Evolutionary conservation across 2,329 filamentous ascomycete genomes (phyloP).

Genomic region (Sporothrix protearum): DNA sequence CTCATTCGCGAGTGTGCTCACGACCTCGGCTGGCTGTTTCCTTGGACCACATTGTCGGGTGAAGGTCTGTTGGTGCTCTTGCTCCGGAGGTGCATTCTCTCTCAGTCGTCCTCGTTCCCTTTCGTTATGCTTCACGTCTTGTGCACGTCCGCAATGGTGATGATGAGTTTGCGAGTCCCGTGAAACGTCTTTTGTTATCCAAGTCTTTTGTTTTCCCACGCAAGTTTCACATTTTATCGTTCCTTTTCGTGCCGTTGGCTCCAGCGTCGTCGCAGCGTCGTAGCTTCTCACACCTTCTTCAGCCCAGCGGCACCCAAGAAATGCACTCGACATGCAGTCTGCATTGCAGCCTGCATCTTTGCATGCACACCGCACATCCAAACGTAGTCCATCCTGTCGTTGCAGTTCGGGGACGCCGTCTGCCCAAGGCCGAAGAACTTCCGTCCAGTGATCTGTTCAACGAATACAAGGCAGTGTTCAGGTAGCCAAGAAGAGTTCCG

Average conservation of each 20-base stretch:
- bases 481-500: too few species aligned
- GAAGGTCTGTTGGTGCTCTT: background rate
- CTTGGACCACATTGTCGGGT: conserved; percentile 9
- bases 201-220: background rate
- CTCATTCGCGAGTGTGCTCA: too few species aligned
- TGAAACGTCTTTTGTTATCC: background rate
- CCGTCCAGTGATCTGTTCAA: background rate
- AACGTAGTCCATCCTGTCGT: background rate
- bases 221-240: background rate
- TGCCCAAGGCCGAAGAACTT: conserved; percentile 14
- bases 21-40: background rate
- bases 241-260: background rate
- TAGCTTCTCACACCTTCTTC: background rate
- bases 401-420: conserved; percentile 10
- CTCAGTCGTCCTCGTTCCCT: background rate
- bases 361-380: background rate
- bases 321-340: background rate
- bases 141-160: background rate
- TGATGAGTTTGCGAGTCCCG: background rate
- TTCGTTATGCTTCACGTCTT: background rate
- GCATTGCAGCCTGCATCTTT: background rate
- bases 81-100: background rate
- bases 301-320: background rate
- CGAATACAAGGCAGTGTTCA: too few species aligned
- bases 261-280: background rate